Conservation (phyloP, 108 stramenopile genomes). For the Conticribra weissflogii region DNA sequence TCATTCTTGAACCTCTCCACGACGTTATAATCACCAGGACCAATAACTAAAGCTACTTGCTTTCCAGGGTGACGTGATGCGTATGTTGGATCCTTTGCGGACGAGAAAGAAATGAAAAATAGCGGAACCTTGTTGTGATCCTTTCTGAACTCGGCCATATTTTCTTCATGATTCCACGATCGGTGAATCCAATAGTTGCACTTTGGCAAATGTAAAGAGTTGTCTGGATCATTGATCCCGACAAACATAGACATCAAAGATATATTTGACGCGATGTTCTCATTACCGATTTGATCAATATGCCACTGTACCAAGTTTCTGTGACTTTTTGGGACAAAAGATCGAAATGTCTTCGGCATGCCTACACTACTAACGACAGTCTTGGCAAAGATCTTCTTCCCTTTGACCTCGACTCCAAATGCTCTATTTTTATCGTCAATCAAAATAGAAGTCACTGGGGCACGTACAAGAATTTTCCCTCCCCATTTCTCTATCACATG, state of each 20-base stretch:
- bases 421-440: slow-evolving; percentile 37
- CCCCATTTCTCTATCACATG: slow-evolving; percentile 24
- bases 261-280: slow-evolving; percentile 37
- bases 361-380: slow-evolving; percentile 38
- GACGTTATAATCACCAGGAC: slow-evolving; percentile 33
- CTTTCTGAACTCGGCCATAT: slow-evolving; percentile 27
- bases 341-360: slow-evolving; percentile 25
- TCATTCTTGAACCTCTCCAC: slow-evolving; percentile 34
- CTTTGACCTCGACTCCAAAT: slow-evolving; percentile 41
- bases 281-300: slow-evolving; percentile 17
- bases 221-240: slow-evolving; percentile 38
- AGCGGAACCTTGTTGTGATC: slow-evolving; percentile 30
- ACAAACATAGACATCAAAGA: slow-evolving; percentile 44
- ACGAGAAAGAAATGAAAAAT: slow-evolving; percentile 46
- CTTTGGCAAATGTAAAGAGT: slow-evolving; percentile 26
- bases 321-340: slow-evolving; percentile 18
- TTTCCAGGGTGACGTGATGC: slow-evolving; percentile 37
- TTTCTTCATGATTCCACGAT: slow-evolving; percentile 41
- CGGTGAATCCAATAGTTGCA: slow-evolving; percentile 37
- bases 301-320: slow-evolving; percentile 4
- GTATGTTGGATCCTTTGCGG: slow-evolving; percentile 54
- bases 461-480: slow-evolving; percentile 29
- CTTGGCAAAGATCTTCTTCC: slow-evolving; percentile 32
- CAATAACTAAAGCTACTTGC: slow-evolving; percentile 48
- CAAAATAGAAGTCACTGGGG: slow-evolving; percentile 38